Conservation (phyloP, 2,329 filamentous ascomycete genomes). For the Xylariales sp. region DNA sequence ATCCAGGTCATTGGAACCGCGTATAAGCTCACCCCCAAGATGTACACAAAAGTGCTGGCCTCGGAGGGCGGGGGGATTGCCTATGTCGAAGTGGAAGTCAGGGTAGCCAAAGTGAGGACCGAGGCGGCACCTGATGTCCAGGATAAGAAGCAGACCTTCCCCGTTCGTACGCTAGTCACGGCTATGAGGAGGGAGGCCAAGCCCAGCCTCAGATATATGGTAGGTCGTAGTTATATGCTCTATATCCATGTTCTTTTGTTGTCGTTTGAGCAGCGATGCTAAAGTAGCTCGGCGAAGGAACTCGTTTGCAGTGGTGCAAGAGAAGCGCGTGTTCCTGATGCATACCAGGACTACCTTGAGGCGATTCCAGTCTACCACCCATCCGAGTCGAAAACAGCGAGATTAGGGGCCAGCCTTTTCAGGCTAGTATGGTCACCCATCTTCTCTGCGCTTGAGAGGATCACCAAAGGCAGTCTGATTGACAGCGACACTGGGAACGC, state of each 20-base stretch:
- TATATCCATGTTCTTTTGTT: too few relatives aligned
- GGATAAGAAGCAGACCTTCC: too few relatives aligned
- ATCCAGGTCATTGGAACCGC: constrained; percentile 25
- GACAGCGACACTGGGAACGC: constrained; percentile 14
- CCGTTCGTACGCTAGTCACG: too few relatives aligned
- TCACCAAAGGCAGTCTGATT: constrained; percentile 20
- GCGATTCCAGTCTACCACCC: too few relatives aligned
- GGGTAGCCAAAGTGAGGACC: not conserved
- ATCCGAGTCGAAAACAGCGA: too few relatives aligned
- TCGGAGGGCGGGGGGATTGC: constrained; percentile 35
- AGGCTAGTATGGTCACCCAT: constrained; percentile 26
- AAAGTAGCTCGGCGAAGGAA: too few relatives aligned
- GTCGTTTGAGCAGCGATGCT: too few relatives aligned
- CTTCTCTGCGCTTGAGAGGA: constrained; percentile 26
- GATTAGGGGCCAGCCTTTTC: constrained; percentile 31
- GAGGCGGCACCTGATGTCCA: too few relatives aligned
- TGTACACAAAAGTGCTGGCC: constrained; percentile 22
- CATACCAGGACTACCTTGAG: too few relatives aligned
- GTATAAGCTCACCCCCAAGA: constrained; percentile 25
- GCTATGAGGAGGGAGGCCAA: too few relatives aligned
- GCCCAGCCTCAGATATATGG: too few relatives aligned
- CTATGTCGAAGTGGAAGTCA: constrained; percentile 24
- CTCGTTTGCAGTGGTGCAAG: not conserved
- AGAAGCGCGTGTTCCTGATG: not conserved
- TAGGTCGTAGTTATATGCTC: too few relatives aligned